phyloP scores from a whole-genome alignment of 2,329 filamentous ascomycete genomes.

The Beauveria australis region DNA sequence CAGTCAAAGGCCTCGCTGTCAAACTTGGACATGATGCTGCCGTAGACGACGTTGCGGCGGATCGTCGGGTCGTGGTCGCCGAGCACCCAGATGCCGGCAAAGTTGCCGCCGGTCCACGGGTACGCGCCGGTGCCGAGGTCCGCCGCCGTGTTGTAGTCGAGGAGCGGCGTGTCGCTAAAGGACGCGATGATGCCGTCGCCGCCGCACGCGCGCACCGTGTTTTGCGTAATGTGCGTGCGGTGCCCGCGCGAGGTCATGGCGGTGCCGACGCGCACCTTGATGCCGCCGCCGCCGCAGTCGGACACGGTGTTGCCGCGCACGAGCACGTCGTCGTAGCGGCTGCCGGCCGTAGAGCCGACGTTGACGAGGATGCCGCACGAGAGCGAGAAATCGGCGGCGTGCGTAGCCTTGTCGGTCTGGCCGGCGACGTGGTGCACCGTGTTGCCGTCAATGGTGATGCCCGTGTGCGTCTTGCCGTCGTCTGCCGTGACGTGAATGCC shows the following conservation, averaged over 20 bases:
- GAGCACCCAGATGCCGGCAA: conserved; percentile 22
- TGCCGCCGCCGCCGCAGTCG: conserved; percentile 19
- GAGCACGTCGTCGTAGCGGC: conserved; percentile 18
- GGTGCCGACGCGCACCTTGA: conserved; percentile 19
- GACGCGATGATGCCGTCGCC: conserved; percentile 19
- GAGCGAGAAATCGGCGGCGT: conserved; percentile 13
- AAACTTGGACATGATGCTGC: conserved; percentile 16
- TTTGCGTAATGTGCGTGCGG: conserved; percentile 15
- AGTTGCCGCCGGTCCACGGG: conserved; percentile 20
- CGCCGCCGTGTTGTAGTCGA: conserved; percentile 18
- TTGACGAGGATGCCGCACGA: conserved; percentile 16
- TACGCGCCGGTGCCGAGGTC: conserved; percentile 18
- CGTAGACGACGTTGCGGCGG: conserved; percentile 18
- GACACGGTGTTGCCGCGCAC: conserved; percentile 16
- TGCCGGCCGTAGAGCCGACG: conserved; percentile 10
- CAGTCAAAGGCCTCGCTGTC: conserved; percentile 21
- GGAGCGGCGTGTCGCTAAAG: conserved; percentile 15
- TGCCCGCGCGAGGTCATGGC: conserved; percentile 12
- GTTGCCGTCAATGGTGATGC: conserved; percentile 17
- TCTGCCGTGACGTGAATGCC: conserved; percentile 16
- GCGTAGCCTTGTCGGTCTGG: conserved; percentile 16
- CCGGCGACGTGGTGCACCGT: conserved; percentile 18
- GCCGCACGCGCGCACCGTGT: conserved; percentile 16
- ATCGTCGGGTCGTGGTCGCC: conserved; percentile 15
- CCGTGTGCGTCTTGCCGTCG: conserved; percentile 17